Conservation (phyloP, 495 filamentous ascomycete genomes). For the Penicillium fimorum region DNA sequence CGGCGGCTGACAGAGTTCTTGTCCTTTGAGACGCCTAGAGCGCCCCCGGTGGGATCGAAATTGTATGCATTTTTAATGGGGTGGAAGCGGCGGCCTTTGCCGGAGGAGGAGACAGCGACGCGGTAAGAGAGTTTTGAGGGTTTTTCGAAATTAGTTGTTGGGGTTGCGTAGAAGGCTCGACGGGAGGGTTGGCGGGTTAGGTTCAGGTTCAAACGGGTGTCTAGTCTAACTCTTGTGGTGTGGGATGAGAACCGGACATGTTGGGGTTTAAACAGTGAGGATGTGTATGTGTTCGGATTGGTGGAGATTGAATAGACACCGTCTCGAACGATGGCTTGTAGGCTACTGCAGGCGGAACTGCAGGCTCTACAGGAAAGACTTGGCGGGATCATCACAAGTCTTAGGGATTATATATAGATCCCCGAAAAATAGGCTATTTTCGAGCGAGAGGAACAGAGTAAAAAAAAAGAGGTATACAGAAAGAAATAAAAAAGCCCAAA, state of each 20-base stretch:
- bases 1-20: conserved; percentile 32
- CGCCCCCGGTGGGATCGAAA: conserved; percentile 65
- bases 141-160: conserved; percentile 7
- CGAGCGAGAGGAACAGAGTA: background rate
- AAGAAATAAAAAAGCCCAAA: conserved; percentile 13
- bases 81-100: conserved; percentile 74
- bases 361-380: conserved; percentile 37
- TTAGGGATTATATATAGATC: conserved; percentile 6
- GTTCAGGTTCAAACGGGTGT: background rate
- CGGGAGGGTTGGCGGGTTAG: conserved; percentile 1
- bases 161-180: conserved; percentile 34
- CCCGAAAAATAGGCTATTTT: background rate
- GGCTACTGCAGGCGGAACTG: conserved; percentile 41
- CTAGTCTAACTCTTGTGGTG: background rate
- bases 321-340: conserved; percentile 31
- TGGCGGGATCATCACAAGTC: conserved; percentile 31
- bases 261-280: conserved; percentile 10
- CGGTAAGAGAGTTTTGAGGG: conserved; percentile 42
- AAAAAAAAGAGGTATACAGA: conserved; percentile 7
- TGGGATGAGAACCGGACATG: conserved; percentile 16
- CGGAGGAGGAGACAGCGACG: conserved; percentile 61
- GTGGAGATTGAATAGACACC: conserved; percentile 17
- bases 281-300: background rate
- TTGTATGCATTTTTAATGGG: conserved; percentile 68
- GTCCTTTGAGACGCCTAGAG: conserved; percentile 48